A percentile compares a stretch with the other conserved stretches of the same genome.
phyloP scores from a whole-genome alignment of 1,139 yeast species.

The Sugiyamaella xylanicola region DNA sequence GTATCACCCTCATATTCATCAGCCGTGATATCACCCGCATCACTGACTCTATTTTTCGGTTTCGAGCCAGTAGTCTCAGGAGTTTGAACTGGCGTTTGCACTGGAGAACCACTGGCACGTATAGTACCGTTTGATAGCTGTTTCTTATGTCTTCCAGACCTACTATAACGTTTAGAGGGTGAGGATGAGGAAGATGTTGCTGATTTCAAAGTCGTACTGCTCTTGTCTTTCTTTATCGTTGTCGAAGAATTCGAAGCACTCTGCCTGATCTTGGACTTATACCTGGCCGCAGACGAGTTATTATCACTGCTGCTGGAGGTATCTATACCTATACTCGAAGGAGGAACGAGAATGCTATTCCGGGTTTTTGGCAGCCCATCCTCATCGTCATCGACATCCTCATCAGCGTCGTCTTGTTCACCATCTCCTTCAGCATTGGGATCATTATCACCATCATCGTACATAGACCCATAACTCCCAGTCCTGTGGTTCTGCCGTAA shows the following conservation, averaged over 20 bases:
- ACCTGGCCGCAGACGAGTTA: not conserved
- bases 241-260: slow-evolving; percentile 4
- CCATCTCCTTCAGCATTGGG: not conserved
- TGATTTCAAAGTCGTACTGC: not conserved
- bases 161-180: slow-evolving; percentile 7
- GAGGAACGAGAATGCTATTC: not conserved
- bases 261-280: slow-evolving; percentile 4
- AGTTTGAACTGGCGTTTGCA: not conserved
- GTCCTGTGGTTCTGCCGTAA: slow-evolving; percentile 7
- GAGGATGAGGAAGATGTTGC: slow-evolving; percentile 11
- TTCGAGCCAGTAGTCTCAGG: not conserved
- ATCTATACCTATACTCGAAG: not conserved
- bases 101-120: not conserved
- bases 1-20: slow-evolving; percentile 6
- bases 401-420: not conserved
- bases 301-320: not conserved
- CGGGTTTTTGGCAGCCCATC: not conserved
- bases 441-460: slow-evolving; percentile 2
- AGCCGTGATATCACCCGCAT: not conserved
- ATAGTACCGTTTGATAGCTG: slow-evolving; percentile 15
- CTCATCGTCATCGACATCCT: not conserved
- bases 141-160: slow-evolving; percentile 10
- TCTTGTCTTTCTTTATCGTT: not conserved
- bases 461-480: not conserved
- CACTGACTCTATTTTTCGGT: not conserved